Evolutionary conservation across 768 basidiomycete species (phyloP).

Genomic region (Lactifluus piperatus): DNA sequence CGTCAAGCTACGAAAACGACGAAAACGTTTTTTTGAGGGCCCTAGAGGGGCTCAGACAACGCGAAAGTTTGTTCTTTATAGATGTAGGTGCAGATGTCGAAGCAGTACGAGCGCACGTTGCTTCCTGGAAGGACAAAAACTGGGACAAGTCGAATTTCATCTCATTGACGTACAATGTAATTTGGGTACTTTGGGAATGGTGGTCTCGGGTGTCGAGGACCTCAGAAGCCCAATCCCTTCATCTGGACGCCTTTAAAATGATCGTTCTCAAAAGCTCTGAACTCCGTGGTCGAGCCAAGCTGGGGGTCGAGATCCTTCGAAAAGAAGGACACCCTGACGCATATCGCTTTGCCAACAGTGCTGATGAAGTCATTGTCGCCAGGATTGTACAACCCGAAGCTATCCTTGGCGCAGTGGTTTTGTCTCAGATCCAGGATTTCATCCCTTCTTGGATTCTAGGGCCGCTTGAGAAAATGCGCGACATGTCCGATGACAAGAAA

Average conservation of each 20-base stretch:
- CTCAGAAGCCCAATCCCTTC: no score
- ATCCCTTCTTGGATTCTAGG: not conserved
- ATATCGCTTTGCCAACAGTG: not conserved
- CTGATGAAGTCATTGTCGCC: not conserved
- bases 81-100: not conserved
- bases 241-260: not conserved
- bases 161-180: not conserved
- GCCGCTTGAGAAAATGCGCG: not conserved
- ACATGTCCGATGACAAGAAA: not conserved
- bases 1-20: not conserved
- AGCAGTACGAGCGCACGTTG: not conserved
- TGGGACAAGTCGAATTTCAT: not conserved
- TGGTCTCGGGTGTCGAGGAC: not conserved
- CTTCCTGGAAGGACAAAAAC: not conserved
- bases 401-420: not conserved
- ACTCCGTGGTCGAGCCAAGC: not conserved
- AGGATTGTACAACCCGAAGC: not conserved
- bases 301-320: not conserved
- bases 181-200: not conserved
- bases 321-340: not conserved
- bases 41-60: not conserved
- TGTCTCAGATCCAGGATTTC: not conserved
- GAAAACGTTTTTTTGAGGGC: not conserved
- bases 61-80: not conserved
- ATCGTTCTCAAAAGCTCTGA: not conserved